These are phyloP conservation scores for Aspergillus unguis DNA, from an alignment of 2,329 filamentous ascomycete genomes.

Conservation along the genomic window DNA sequence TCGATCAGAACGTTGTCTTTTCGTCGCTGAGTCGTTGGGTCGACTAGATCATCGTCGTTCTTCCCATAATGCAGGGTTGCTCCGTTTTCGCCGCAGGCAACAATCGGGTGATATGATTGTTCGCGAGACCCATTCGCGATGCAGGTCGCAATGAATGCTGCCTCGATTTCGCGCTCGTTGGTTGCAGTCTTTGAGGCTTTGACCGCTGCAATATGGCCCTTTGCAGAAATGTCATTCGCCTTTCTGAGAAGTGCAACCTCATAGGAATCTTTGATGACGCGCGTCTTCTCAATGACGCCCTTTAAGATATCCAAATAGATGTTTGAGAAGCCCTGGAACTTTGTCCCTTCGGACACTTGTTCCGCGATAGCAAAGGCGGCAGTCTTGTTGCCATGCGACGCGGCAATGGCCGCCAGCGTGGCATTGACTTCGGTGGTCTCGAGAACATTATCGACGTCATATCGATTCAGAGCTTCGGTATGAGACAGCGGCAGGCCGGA, in stretches of 20 bases:
- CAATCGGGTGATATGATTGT: constrained; percentile 87
- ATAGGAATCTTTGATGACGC: constrained; percentile 80
- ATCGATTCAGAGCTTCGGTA: constrained; percentile 70
- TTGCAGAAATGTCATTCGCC: constrained; percentile 75
- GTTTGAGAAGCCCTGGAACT: constrained; percentile 66
- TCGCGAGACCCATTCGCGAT: constrained; percentile 68
- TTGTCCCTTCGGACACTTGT: constrained; percentile 69
- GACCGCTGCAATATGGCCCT: constrained; percentile 72
- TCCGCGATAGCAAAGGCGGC: constrained; percentile 73
- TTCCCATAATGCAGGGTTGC: constrained; percentile 81
- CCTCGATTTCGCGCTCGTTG: constrained; percentile 82
- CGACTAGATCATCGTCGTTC: constrained; percentile 70
- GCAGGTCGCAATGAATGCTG: constrained; percentile 70
- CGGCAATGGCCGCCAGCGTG: constrained; percentile 55
- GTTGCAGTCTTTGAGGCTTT: constrained; percentile 58
- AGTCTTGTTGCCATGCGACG: constrained; percentile 35
- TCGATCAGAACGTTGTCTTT: constrained; percentile 78
- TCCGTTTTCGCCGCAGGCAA: constrained; percentile 76
- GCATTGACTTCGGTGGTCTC: constrained; percentile 71
- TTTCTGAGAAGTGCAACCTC: constrained; percentile 78
- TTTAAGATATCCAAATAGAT: constrained; percentile 61
- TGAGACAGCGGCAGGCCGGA: constrained; percentile 76
- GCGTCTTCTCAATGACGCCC: constrained; percentile 72
- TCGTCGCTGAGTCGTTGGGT: constrained; percentile 36
- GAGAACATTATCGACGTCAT: constrained; percentile 76